These are phyloP conservation scores for Cymbopogon flexuosus DNA, from an alignment of 202 grass and related monocot genomes.

Conservation along the genomic window DNA sequence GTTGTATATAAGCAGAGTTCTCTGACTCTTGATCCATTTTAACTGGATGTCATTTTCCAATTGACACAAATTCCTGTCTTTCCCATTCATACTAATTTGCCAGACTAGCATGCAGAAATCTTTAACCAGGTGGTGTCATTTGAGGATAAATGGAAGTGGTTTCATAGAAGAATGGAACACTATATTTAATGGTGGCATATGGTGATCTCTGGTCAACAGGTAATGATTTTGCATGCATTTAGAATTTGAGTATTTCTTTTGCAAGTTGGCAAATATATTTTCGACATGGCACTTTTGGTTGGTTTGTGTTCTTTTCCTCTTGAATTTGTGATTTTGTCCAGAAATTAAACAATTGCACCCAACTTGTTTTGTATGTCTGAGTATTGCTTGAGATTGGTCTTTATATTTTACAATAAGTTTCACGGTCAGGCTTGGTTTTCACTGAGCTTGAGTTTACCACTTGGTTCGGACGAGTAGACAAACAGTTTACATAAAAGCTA, in stretches of 20 bases:
- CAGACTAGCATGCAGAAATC: constrained; percentile 40
- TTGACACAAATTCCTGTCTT: constrained; percentile 17
- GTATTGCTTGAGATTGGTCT: not conserved
- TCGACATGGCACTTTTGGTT: not conserved
- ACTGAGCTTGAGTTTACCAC: not conserved
- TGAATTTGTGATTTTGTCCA: not conserved
- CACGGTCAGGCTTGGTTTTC: not conserved
- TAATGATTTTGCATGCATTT: constrained; percentile 34
- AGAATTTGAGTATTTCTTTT: constrained; percentile 10
- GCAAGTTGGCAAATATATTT: not conserved
- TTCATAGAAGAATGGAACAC: constrained; percentile 25
- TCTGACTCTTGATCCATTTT: constrained; percentile 30
- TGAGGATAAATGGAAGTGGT: constrained; percentile 28
- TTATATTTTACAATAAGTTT: not conserved
- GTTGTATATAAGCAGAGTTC: constrained; percentile 60
- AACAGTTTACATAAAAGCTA: not conserved
- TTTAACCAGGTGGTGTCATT: constrained; percentile 22
- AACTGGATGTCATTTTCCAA: constrained; percentile 20
- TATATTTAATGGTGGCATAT: constrained; percentile 28
- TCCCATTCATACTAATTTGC: constrained; percentile 41
- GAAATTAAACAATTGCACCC: not conserved
- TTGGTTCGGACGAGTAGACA: not conserved
- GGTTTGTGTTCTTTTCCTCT: not conserved
- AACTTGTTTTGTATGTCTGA: not conserved
- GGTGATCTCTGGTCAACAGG: constrained; percentile 21